Evolutionary conservation across 2,329 filamentous ascomycete genomes (phyloP).

Genomic region (Xylariaceae sp.): DNA sequence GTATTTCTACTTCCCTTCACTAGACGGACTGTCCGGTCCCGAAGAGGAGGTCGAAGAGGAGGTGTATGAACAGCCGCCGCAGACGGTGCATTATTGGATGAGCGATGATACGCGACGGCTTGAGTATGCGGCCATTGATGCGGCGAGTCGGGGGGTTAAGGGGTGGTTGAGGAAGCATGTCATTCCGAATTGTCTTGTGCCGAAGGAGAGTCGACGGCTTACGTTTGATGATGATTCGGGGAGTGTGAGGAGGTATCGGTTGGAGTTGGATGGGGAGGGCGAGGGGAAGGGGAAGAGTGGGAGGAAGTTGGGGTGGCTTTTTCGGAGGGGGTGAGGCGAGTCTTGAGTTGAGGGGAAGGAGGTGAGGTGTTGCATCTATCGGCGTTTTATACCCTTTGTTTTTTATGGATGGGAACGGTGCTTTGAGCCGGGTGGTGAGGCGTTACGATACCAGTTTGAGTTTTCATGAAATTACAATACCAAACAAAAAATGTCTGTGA

Average conservation of each 20-base stretch:
- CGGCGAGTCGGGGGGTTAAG: slow-evolving; percentile 53
- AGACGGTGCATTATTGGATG: slow-evolving; percentile 63
- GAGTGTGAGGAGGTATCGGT: slow-evolving; percentile 57
- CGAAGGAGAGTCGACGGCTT: slow-evolving; percentile 43
- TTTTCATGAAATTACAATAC: too few relatives aligned
- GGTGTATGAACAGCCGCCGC: slow-evolving; percentile 39
- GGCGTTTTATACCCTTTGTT: neutral
- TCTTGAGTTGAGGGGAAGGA: neutral
- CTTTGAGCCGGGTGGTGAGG: too few relatives aligned
- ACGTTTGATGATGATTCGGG: slow-evolving; percentile 58
- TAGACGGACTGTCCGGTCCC: slow-evolving; percentile 31
- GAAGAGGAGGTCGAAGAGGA: slow-evolving; percentile 10
- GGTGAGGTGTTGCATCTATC: neutral
- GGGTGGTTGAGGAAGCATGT: slow-evolving; percentile 55
- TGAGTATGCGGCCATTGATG: slow-evolving; percentile 63
- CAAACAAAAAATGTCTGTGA: too few relatives aligned
- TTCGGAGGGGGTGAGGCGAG: slow-evolving; percentile 16
- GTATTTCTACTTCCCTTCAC: slow-evolving; percentile 48
- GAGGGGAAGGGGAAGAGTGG: slow-evolving; percentile 13
- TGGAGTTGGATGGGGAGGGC: slow-evolving; percentile 49
- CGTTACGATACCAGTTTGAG: too few relatives aligned
- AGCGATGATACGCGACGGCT: slow-evolving; percentile 57
- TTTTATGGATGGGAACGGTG: neutral
- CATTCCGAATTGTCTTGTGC: slow-evolving; percentile 56
- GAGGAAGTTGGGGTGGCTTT: slow-evolving; percentile 31